Evolutionary conservation across 768 basidiomycete species (phyloP), one percentile per base, ranked within the genome.

Genomic region (Boletus subcaerulescens): DNA sequence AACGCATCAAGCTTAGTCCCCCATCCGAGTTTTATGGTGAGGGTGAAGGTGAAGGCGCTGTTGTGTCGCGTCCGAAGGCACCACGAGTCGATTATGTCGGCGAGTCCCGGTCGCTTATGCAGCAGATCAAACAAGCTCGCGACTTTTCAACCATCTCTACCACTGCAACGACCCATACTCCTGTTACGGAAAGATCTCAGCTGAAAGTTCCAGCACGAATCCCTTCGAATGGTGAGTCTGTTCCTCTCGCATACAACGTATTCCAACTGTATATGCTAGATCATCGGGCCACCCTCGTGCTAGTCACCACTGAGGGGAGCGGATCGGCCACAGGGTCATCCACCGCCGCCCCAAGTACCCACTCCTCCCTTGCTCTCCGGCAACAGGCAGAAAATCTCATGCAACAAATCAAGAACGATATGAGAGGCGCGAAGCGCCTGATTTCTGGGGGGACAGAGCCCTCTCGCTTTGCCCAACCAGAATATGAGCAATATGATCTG

Each of bases 341-440:
- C 13, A 68, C 67, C 9, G 67, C 68, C 11, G 71, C 68, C 20
- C 67, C 68, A 12, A 72, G 72, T 18, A 62, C 74, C 3, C 81
- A 82, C 54, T 85, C 87, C 0, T 86, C 89, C 9, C 75, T 84
- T 20, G 80, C 79, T 10, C 90, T 90, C 67, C 82, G 91, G 40
- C 77, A 83, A 60, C 85, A 91, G 60, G 93, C 90, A 13, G 88
- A 83, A 10, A 83, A 77, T 24, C 71, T 95, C 44, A 93, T 95
- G 89, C 87, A 87, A 24, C 89, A 91, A 60, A 92, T 94, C 59
- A 87, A 87, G 70, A 80, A 77, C 53, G 89, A 91, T 61, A 83
- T 91, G 79, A 65, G 60, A 48, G 80, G 84, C 5, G 80, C 81
- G 48, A 90, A 90, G 68, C 84, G 87, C 13, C 62, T 89, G 2